Evolutionary conservation across 176 grass and related monocot genomes (phyloP), one percentile per base, ranked within the genome.

Genomic region (Hyparrhenia diplandra): DNA sequence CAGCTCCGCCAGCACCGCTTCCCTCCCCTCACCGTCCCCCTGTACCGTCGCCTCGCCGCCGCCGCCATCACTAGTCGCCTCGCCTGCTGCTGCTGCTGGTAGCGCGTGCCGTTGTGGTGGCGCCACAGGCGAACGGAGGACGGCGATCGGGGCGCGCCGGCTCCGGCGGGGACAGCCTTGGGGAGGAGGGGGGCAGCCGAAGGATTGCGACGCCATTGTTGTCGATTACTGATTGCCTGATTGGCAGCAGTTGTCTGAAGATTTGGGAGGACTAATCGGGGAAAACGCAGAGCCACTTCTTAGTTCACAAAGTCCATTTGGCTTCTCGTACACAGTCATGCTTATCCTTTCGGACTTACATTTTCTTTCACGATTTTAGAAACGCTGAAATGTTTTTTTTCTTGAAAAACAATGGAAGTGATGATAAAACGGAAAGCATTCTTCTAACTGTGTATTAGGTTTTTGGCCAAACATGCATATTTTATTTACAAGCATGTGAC

Each of bases 21-120:
- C 93, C 82, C 69, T 88, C 85, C 47, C 85, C 47, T 78, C 49
- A 76, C 83, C 81, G 90, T 90, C 51, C 93, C 93, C 87, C 83
- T 97, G 83, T 97, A 97, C 75, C 83, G 89, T 55, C 70, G 69
- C 80, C 34, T 83, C 77, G 35, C 57, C 27, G 34, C 83, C 35
- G 18, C 85, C 42, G 13, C 83, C 80, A 80, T 14, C 41, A 32
- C 10, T 6, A 13, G n/a, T 16, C 9, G 35, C 71, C 46, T 69
- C 77, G 27, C 46, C 47, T 43, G 80, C 65, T 16, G 57, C 46
- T 43, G 80, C 59, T 16, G 61, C 25, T 46, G 37, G 0, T 24
- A 14, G 10, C 20, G 29, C 25, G 27, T 13, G 37, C 25, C 59
- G 47, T 10, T 30, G 8, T 30, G 42, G 17, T 25, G 78, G 12